phyloP scores from a whole-genome alignment of 805 yeast species.

The Saccharomycopsis lassenensis region DNA sequence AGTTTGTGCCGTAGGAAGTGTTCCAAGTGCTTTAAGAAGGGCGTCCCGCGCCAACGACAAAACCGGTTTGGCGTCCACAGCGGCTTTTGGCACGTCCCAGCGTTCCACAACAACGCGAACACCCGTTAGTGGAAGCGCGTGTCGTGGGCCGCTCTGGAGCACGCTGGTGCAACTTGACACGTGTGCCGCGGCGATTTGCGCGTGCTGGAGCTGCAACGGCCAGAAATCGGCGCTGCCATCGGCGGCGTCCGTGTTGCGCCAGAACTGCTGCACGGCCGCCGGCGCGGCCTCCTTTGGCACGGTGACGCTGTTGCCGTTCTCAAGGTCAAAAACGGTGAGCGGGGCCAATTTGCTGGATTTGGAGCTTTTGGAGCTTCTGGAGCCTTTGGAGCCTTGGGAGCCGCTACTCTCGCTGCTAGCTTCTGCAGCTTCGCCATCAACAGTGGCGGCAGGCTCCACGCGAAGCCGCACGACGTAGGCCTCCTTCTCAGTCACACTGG shows the following conservation, averaged over 20 bases:
- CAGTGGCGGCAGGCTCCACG: slow-evolving; percentile 22
- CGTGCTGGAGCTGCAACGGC: slow-evolving; percentile 36
- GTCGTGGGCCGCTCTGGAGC: slow-evolving; percentile 50
- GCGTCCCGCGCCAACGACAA: slow-evolving; percentile 37
- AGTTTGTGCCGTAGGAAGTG: slow-evolving; percentile 24
- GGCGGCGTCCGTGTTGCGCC: slow-evolving; percentile 8
- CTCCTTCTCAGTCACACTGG: slow-evolving; percentile 20
- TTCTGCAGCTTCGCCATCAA: slow-evolving; percentile 33
- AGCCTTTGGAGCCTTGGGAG: no score
- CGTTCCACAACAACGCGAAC: slow-evolving; percentile 39
- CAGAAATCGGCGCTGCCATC: slow-evolving; percentile 30
- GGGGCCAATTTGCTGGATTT: no score
- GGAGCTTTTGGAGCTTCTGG: no score
- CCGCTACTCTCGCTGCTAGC: no score
- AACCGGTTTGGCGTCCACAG: slow-evolving; percentile 28
- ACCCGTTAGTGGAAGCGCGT: slow-evolving; percentile 51
- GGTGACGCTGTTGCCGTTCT: slow-evolving; percentile 35
- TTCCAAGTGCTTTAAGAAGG: slow-evolving; percentile 28
- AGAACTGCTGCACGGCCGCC: slow-evolving; percentile 7
- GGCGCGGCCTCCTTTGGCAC: slow-evolving; percentile 17
- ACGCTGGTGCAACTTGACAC: slow-evolving; percentile 50
- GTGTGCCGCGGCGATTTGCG: slow-evolving; percentile 41
- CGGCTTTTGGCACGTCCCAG: slow-evolving; percentile 46
- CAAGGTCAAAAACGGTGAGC: no score
- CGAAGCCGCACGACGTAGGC: slow-evolving; percentile 19